A percentile compares a stretch with the other conserved stretches of the same genome.
Conservation (phyloP, 306 rosid genomes). For the Lathyrus sativus region DNA sequence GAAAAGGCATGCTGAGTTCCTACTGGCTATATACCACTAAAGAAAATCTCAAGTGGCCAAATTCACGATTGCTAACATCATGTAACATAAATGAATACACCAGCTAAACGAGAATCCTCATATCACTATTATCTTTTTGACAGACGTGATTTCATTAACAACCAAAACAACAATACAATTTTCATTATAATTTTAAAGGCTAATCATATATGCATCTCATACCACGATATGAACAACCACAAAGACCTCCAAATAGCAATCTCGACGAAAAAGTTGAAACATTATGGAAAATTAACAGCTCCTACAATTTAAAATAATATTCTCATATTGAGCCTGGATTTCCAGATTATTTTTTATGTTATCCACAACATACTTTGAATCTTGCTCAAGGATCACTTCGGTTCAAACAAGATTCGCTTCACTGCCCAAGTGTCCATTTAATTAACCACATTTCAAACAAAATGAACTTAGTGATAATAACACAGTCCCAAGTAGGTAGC, state of each 20-base stretch:
- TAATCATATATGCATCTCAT: background rate
- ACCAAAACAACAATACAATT: background rate
- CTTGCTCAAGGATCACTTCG: background rate
- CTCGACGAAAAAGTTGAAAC: background rate
- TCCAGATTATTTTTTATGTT: background rate
- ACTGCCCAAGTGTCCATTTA: background rate
- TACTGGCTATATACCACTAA: background rate
- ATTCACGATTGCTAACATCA: slow-evolving; percentile 3
- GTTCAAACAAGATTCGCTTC: background rate
- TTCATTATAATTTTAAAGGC: background rate
- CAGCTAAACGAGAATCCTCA: background rate
- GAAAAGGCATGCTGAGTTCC: slow-evolving; percentile 1
- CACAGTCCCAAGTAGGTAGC: background rate
- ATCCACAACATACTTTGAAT: background rate
- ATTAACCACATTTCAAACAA: background rate
- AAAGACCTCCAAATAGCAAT: background rate
- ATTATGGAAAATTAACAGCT: background rate
- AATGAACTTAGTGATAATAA: background rate
- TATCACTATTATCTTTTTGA: background rate
- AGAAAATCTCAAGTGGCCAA: background rate
- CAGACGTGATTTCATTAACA: background rate
- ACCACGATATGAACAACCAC: background rate
- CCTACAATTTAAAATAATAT: background rate
- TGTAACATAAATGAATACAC: background rate
- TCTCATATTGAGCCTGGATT: background rate